Conservation (phyloP, 805 yeast species). For the Metschnikowia cerradonensis region DNA sequence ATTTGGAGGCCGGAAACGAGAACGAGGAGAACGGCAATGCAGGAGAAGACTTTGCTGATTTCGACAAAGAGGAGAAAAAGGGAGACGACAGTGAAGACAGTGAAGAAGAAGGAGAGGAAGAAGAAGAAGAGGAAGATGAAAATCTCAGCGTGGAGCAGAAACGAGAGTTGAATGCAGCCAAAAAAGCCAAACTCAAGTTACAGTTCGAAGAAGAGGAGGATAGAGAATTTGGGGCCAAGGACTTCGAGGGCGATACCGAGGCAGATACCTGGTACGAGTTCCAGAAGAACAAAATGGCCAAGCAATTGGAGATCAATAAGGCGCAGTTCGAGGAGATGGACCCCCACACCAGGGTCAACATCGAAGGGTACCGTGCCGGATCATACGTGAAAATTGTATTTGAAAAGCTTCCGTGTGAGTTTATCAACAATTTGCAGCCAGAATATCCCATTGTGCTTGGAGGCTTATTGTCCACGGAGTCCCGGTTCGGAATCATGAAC, state of each 20-base stretch:
- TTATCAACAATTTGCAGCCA: conserved; percentile 82
- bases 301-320: conserved; percentile 90
- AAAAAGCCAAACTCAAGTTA: conserved; percentile 80
- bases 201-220: conserved; percentile 86
- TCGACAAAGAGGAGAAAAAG: conserved; percentile 49
- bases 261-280: conserved; percentile 97
- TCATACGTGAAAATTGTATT: conserved; percentile 88
- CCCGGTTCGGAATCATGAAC: conserved; percentile 86
- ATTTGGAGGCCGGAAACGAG: conserved; percentile 25
- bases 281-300: conserved; percentile 95
- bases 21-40: conserved; percentile 24
- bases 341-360: conserved; percentile 64
- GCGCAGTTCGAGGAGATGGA: conserved; percentile 74
- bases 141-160: conserved; percentile 63
- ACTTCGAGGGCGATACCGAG: conserved; percentile 65
- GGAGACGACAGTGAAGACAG: conserved; percentile 35
- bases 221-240: conserved; percentile 65
- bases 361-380: conserved; percentile 93
- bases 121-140: conserved; percentile 25
- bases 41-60: conserved; percentile 48
- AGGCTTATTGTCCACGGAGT: conserved; percentile 85
- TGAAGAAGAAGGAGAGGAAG: conserved; percentile 22
- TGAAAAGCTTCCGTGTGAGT: conserved; percentile 82
- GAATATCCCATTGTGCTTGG: conserved; percentile 83
- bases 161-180: conserved; percentile 77